Percentiles rank a stretch among this genome's conserved stretches.
Conservation (phyloP, 176 grass and related monocot species). For the Eleusine coracana region DNA sequence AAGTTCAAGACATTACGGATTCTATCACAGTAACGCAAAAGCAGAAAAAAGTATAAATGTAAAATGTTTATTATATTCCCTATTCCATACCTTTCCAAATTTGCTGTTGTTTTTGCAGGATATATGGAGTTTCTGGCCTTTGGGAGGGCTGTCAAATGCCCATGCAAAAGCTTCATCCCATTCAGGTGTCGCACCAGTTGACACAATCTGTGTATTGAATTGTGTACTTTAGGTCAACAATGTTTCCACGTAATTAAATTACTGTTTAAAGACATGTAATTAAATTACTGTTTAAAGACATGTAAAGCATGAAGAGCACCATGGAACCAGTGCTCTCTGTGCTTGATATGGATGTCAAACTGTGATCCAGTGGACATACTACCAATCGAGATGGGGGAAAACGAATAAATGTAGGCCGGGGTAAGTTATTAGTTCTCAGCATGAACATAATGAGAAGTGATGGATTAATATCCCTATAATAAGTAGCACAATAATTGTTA, state of each 20-base stretch:
- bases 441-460: background rate
- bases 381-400: background rate
- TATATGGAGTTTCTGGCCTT: slow-evolving; percentile 99
- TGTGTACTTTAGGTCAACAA: background rate
- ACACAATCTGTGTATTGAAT: slow-evolving; percentile 67
- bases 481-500: slow-evolving; percentile 10
- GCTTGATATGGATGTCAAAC: background rate
- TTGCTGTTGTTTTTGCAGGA: slow-evolving; percentile 99
- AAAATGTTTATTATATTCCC: background rate
- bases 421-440: slow-evolving; percentile 17
- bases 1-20: slow-evolving; percentile 1
- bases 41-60: background rate
- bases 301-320: background rate
- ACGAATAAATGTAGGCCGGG: slow-evolving; percentile 6
- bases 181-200: slow-evolving; percentile 85
- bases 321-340: background rate
- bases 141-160: slow-evolving; percentile 97
- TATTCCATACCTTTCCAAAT: slow-evolving; percentile 86
- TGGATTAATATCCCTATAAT: slow-evolving; percentile 36
- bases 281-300: slow-evolving; percentile 12
- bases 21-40: background rate
- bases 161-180: slow-evolving; percentile 98
- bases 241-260: background rate
- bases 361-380: slow-evolving; percentile 1
- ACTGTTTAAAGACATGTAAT: background rate